Percentiles rank a stretch among this genome's conserved stretches.
These are phyloP conservation scores for Termitomyces sp. DNA, from an alignment of 768 basidiomycete genomes.

Conservation along the genomic window DNA sequence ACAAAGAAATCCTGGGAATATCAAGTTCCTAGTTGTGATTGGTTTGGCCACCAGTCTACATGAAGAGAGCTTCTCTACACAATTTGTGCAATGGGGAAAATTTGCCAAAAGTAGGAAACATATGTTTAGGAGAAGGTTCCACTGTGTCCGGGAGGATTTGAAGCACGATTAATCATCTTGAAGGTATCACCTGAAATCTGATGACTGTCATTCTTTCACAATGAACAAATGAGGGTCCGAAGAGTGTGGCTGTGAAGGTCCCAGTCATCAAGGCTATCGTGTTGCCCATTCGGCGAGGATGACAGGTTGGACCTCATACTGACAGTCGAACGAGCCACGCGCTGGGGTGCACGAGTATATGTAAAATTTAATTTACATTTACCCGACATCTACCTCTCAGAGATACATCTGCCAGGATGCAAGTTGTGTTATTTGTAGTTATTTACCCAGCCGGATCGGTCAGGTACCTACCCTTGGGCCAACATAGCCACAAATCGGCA, in stretches of 20 bases:
- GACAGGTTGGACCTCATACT: background rate
- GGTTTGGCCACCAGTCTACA: background rate
- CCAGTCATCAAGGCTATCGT: background rate
- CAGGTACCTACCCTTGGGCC: conserved; percentile 10
- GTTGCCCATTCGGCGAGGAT: background rate
- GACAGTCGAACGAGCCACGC: background rate
- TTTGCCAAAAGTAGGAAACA: background rate
- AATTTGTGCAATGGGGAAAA: background rate
- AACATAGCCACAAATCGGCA: conserved; percentile 11
- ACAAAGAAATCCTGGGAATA: background rate
- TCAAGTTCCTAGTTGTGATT: background rate
- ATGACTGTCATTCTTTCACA: background rate
- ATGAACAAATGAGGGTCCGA: background rate
- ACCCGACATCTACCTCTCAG: background rate
- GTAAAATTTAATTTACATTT: background rate
- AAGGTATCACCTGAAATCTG: background rate
- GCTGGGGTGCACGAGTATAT: background rate
- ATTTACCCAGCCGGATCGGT: background rate
- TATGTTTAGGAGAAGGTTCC: background rate
- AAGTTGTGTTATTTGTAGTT: conserved; percentile 3
- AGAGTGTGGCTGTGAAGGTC: background rate
- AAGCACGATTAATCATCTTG: background rate
- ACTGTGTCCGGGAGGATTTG: background rate
- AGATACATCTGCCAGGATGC: background rate
- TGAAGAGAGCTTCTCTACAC: background rate